Evolutionary conservation across 1,284 basidiomycete genomes (phyloP), one percentile per base, ranked within the genome.

Genomic region (Tranzscheliella williamsii): DNA sequence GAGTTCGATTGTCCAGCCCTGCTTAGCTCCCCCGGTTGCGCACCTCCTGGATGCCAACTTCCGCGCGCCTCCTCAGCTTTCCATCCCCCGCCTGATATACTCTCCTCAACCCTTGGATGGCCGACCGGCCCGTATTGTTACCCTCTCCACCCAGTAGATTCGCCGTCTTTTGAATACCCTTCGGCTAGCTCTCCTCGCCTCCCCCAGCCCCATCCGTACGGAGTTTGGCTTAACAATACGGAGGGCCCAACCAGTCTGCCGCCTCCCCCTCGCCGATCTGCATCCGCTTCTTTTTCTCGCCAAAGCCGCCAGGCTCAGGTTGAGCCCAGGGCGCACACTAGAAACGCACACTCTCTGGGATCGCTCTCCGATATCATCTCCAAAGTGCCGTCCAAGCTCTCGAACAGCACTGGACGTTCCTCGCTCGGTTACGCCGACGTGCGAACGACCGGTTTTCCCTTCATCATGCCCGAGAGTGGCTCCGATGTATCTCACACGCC

Each of bases 391-490:
- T 37, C 39, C n/a, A 35, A 29, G 11, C 23, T 32, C 31, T 32
- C 33, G 8, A 39, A 5, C 46, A 27, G 12, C 17, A 38, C 36
- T 21, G 39, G 42, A 38, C 43, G 52, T 37, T 34, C 40, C 27
- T 48, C 52, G 52, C 48, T 62, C 43, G 58, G 48, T 29, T 48
- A 38, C 52, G 47, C 52, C 43, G 42, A 55, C 36, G 52, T 62
- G 20, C 46, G 58, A 20, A 35, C 52, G 26, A 41, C 48, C 29
- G 58, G 58, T n/a, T 62, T 62, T 15, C 58, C 58, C 23, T 62
- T 62, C 38, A 52, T 62, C 44, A 55, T 55, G 58, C 52, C 58
- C 21, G 58, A 62, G 13, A 62, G 52, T 39, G 58, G 38, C 7
- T 55, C 58, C 29, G 58, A 62, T 24, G 34, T 37, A 13, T 38